A percentile compares a stretch with the other conserved stretches of the same genome.
Evolutionary conservation across 106 monocot genomes (phyloP).

Genomic region (Dioscorea alata): DNA sequence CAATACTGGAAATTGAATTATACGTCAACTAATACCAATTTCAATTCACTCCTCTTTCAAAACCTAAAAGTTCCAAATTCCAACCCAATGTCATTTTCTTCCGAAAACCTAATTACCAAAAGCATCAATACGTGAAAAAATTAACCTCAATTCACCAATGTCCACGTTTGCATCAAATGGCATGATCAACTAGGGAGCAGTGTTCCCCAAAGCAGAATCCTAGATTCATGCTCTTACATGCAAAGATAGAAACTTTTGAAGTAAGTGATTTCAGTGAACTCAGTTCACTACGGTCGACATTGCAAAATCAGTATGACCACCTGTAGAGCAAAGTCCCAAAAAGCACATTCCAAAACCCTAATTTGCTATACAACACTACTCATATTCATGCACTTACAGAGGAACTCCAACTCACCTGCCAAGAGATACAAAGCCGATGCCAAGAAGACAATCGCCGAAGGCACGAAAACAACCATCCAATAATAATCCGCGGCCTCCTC

Average conservation of each 20-base stretch:
- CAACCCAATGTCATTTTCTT: too few species aligned
- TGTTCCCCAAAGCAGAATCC: too few species aligned
- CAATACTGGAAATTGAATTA: too few species aligned
- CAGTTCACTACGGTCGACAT: not conserved
- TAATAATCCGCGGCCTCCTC: constrained; percentile 81
- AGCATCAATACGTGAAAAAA: too few species aligned
- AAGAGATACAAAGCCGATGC: constrained; percentile 58
- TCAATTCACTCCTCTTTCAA: too few species aligned
- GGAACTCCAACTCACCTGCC: constrained; percentile 39
- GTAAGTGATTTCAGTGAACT: not conserved
- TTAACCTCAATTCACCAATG: too few species aligned
- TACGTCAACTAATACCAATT: too few species aligned
- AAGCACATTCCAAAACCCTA: not conserved
- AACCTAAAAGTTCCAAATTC: too few species aligned
- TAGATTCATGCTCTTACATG: too few species aligned
- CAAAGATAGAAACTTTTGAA: not conserved
- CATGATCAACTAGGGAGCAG: too few species aligned
- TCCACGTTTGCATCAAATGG: too few species aligned
- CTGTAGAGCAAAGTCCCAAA: not conserved
- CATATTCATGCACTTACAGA: not conserved
- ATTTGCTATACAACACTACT: not conserved
- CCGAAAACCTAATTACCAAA: too few species aligned
- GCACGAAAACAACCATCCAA: constrained; percentile 91
- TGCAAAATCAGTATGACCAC: not conserved
- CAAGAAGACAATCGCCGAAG: constrained; percentile 61